These are phyloP conservation scores for Lasiodiplodia sp. DNA, from an alignment of 2,329 filamentous ascomycete species.

Conservation along the genomic window DNA sequence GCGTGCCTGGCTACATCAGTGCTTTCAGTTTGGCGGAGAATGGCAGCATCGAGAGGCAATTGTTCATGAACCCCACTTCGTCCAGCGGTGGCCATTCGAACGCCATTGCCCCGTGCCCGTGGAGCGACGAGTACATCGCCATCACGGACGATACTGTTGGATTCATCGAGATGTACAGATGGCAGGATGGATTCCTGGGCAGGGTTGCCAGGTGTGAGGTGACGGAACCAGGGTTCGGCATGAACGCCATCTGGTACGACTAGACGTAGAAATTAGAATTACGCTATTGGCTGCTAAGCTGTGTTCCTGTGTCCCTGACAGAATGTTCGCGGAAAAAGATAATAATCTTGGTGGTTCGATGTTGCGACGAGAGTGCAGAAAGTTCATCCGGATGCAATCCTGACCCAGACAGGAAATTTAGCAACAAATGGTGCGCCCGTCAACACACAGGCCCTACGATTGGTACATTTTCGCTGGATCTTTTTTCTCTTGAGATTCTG, in stretches of 20 bases:
- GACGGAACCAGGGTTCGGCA: slow-evolving; percentile 87
- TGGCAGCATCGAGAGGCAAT: slow-evolving; percentile 78
- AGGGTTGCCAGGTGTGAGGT: slow-evolving; percentile 80
- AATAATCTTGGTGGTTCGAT: neutral
- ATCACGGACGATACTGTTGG: slow-evolving; percentile 89
- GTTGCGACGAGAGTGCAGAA: neutral
- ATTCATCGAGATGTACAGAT: slow-evolving; percentile 86
- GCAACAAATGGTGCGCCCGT: neutral
- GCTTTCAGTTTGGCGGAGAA: slow-evolving; percentile 75
- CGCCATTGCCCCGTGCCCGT: slow-evolving; percentile 83
- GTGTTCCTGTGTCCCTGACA: neutral
- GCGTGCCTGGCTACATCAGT: slow-evolving; percentile 81
- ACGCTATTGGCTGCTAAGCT: slow-evolving; percentile 4
- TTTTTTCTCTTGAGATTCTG: neutral
- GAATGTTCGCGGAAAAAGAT: slow-evolving; percentile 1
- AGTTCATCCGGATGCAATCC: slow-evolving; percentile 19
- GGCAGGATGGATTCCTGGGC: slow-evolving; percentile 81
- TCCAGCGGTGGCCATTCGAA: slow-evolving; percentile 90
- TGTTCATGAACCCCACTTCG: slow-evolving; percentile 82
- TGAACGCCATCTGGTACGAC: slow-evolving; percentile 98
- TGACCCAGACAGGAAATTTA: neutral
- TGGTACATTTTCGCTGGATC: too few relatives aligned
- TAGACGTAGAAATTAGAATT: slow-evolving; percentile 43
- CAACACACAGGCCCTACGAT: neutral
- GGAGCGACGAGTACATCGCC: slow-evolving; percentile 88